These are phyloP conservation scores for Cryphonectria japonica DNA, from an alignment of 2,329 filamentous ascomycete genomes.

Conservation along the genomic window DNA sequence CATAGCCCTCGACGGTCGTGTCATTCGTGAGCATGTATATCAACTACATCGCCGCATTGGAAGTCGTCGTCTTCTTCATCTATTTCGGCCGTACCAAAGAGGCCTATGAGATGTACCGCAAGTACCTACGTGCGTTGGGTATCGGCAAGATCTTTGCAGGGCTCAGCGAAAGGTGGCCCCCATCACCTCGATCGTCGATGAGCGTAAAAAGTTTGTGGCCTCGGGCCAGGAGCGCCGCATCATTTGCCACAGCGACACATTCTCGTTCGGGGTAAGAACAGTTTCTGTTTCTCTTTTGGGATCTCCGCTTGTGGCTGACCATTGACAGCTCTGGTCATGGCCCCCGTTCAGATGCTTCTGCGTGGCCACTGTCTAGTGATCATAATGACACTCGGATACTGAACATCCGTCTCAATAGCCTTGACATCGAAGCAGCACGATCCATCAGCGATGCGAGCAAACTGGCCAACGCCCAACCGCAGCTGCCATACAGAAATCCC, in stretches of 20 bases:
- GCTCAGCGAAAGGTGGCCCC: slow-evolving; percentile 39
- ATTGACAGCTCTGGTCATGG: slow-evolving; percentile 4
- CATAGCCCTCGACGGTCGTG: slow-evolving; percentile 43
- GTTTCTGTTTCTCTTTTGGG: background rate
- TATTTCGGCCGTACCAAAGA: slow-evolving; percentile 63
- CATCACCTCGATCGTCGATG: slow-evolving; percentile 31
- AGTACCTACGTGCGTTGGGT: slow-evolving; percentile 44
- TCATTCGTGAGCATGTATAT: slow-evolving; percentile 48
- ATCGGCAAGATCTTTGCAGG: slow-evolving; percentile 49
- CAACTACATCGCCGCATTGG: slow-evolving; percentile 53
- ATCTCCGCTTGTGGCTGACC: background rate
- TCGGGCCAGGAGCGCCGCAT: slow-evolving; percentile 9
- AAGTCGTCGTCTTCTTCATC: slow-evolving; percentile 51
- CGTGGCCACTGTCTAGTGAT: background rate
- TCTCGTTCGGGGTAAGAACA: slow-evolving; percentile 3
- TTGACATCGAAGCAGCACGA: slow-evolving; percentile 25
- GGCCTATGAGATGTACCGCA: slow-evolving; percentile 54
- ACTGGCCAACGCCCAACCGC: background rate
- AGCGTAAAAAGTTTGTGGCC: slow-evolving; percentile 20
- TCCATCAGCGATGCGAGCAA: slow-evolving; percentile 18
- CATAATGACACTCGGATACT: slow-evolving; percentile 14
- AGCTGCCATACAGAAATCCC: slow-evolving; percentile 25
- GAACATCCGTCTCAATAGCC: slow-evolving; percentile 23
- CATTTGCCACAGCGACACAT: slow-evolving; percentile 1
- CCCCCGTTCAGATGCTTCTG: background rate